phyloP scores from a whole-genome alignment of 2,329 filamentous ascomycete genomes.

The Cytospora paraplurivora region DNA sequence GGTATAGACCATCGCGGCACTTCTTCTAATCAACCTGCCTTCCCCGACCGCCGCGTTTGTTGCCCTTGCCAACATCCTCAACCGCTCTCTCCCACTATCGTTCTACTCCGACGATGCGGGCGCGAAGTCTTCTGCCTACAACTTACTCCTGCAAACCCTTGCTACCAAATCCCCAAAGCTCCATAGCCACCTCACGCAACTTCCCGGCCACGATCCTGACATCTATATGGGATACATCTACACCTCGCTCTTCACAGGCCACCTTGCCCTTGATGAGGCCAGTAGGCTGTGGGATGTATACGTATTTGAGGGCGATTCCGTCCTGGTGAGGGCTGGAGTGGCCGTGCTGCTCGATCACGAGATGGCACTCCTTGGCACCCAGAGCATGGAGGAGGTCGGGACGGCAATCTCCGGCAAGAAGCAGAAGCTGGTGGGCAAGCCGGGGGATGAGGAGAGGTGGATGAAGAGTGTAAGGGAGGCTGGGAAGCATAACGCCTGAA shows the following conservation, averaged over 20 bases:
- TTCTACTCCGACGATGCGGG: conserved; percentile 72
- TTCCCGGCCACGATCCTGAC: conserved; percentile 50
- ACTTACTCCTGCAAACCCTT: conserved; percentile 68
- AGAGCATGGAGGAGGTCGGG: conserved; percentile 48
- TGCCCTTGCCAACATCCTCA: conserved; percentile 74
- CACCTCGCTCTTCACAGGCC: conserved; percentile 63
- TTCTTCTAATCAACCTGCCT: conserved; percentile 72
- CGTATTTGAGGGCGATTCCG: conserved; percentile 76
- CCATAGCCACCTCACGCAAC: conserved; percentile 62
- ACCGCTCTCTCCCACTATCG: conserved; percentile 72
- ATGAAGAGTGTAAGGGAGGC: conserved; percentile 45
- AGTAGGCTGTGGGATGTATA: conserved; percentile 80
- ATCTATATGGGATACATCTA: conserved; percentile 64
- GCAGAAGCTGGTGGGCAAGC: conserved; percentile 42
- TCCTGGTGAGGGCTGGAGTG: conserved; percentile 71
- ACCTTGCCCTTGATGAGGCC: conserved; percentile 68
- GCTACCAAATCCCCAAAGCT: conserved; percentile 65
- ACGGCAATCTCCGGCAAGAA: conserved; percentile 41
- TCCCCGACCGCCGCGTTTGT: conserved; percentile 67
- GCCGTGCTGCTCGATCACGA: conserved; percentile 62
- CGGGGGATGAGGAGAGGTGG: conserved; percentile 53
- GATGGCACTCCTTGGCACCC: conserved; percentile 52
- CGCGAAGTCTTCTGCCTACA: conserved; percentile 70
- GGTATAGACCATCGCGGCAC: conserved; percentile 66
- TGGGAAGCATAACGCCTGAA: conserved; percentile 37